Conservation (phyloP, 2,329 filamentous ascomycete species). For the Aspergillus sp. region DNA sequence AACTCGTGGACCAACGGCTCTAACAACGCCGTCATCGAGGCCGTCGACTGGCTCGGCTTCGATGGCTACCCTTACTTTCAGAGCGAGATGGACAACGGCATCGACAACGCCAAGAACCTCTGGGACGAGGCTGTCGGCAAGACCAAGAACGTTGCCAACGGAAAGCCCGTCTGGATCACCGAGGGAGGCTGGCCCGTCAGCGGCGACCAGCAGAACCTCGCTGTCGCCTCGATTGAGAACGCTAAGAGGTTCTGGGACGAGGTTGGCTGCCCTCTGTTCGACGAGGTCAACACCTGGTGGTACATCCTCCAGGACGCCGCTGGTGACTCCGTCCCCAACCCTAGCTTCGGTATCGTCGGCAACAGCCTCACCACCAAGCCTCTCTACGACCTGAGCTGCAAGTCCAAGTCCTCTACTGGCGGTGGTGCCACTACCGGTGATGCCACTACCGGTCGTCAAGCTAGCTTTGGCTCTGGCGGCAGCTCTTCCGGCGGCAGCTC, state of each 20-base stretch:
- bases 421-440: too few species aligned
- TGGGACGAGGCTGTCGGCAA: conserved; percentile 67
- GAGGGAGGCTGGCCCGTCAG: conserved; percentile 85
- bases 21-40: conserved; percentile 69
- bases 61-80: conserved; percentile 87
- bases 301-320: conserved; percentile 41
- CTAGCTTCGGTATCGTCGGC: conserved; percentile 42
- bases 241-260: conserved; percentile 79
- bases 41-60: conserved; percentile 76
- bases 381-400: conserved; percentile 40
- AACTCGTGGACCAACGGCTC: conserved; percentile 72
- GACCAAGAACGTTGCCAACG: conserved; percentile 58
- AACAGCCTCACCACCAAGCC: conserved; percentile 36
- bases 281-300: conserved; percentile 44
- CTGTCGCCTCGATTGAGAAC: conserved; percentile 64
- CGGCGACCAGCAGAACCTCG: conserved; percentile 63
- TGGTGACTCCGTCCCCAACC: conserved; percentile 28
- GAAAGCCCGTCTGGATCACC: conserved; percentile 79
- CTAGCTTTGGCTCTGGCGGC: too few species aligned
- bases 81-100: conserved; percentile 64
- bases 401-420: too few species aligned
- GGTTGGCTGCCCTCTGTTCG: conserved; percentile 65
- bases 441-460: too few species aligned
- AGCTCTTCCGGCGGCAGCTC: conserved; percentile 17
- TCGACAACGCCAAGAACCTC: conserved; percentile 63